phyloP scores from a whole-genome alignment of 345 rosid genomes.

The Dimocarpus longan region DNA sequence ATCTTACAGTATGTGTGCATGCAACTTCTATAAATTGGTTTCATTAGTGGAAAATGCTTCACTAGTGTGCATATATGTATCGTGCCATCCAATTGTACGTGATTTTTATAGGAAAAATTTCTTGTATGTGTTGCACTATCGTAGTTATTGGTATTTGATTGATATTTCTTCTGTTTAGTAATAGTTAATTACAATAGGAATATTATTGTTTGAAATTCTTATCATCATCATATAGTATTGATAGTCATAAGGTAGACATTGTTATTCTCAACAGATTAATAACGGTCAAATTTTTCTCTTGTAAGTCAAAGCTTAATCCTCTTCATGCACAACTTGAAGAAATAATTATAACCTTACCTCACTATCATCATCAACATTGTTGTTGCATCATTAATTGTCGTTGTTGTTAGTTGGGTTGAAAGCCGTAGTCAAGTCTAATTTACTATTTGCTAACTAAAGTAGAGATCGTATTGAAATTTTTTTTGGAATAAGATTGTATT shows the following conservation, averaged over 20 bases:
- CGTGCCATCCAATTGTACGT: no score
- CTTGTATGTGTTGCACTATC: no score
- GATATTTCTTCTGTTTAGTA: background rate
- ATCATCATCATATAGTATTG: background rate
- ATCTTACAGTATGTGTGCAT: background rate
- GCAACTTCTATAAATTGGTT: background rate
- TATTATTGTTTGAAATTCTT: background rate
- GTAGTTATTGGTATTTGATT: background rate
- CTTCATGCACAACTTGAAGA: no score
- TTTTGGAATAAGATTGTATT: background rate
- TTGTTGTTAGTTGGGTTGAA: background rate
- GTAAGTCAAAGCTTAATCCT: no score
- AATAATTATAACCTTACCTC: no score
- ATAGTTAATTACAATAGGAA: background rate
- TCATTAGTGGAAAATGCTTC: background rate
- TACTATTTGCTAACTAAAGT: background rate
- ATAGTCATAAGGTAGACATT: no score
- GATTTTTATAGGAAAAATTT: no score
- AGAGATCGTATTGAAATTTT: background rate
- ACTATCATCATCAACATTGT: background rate
- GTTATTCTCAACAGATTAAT: no score
- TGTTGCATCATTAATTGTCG: background rate
- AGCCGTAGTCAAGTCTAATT: background rate
- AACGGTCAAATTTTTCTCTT: no score
- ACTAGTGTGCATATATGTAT: no score